A percentile compares a stretch with the other conserved stretches of the same genome.
phyloP scores from a whole-genome alignment of 129 eudicot species.

The Glebionis coronaria region DNA sequence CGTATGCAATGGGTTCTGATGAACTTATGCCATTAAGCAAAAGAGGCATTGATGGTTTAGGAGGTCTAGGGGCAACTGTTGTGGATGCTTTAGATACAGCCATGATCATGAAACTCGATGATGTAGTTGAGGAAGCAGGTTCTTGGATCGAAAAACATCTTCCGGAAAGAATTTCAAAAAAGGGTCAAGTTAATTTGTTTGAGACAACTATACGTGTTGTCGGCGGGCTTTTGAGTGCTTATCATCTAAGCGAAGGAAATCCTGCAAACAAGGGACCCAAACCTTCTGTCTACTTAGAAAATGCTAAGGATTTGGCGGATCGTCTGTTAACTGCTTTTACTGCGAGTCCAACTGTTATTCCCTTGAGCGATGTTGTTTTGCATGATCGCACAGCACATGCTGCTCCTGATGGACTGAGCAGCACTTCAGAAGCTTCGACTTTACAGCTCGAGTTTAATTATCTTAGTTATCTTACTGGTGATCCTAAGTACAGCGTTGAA shows the following conservation, averaged over 20 bases:
- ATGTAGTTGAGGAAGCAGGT: constrained; percentile 79
- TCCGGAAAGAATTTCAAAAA: constrained; percentile 55
- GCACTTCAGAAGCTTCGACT: constrained; percentile 93
- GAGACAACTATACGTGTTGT: constrained; percentile 92
- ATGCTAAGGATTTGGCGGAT: constrained; percentile 83
- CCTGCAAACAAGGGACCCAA: constrained; percentile 53
- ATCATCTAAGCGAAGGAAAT: constrained; percentile 69
- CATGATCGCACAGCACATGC: constrained; percentile 66
- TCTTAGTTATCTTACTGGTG: constrained; percentile 76
- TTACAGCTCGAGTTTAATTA: constrained; percentile 92
- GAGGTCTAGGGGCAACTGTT: constrained; percentile 93
- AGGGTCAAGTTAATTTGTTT: constrained; percentile 91
- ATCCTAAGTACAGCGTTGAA: constrained; percentile 68
- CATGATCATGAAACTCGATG: constrained; percentile 84
- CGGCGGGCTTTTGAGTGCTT: constrained; percentile 98
- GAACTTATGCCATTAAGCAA: constrained; percentile 89
- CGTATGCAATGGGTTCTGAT: constrained; percentile 86
- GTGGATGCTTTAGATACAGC: constrained; percentile 97
- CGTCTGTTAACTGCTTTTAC: constrained; percentile 78
- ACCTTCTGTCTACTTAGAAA: constrained; percentile 71
- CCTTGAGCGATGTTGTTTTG: constrained; percentile 85
- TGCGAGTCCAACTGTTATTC: constrained; percentile 84
- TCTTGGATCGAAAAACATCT: constrained; percentile 89
- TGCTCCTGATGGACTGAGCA: constrained; percentile 94
- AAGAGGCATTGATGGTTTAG: constrained; percentile 83